phyloP scores from a whole-genome alignment of 2,329 filamentous ascomycete genomes.

The Aureobasidium sp. region DNA sequence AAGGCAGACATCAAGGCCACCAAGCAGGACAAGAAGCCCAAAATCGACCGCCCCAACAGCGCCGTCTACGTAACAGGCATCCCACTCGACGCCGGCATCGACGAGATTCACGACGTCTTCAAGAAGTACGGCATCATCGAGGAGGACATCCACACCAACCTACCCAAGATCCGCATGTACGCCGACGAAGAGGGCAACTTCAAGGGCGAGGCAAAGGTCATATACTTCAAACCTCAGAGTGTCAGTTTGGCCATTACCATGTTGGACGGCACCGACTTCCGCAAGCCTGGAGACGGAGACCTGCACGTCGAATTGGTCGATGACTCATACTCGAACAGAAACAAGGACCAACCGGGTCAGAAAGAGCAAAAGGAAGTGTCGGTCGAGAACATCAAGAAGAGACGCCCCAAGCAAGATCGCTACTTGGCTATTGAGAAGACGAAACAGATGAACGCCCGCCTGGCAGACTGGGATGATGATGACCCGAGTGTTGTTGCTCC shows the following conservation, averaged over 20 bases:
- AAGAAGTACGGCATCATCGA: slow-evolving; percentile 86
- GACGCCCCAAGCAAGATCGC: slow-evolving; percentile 61
- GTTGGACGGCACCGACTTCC: slow-evolving; percentile 73
- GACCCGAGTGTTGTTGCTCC: slow-evolving; percentile 50
- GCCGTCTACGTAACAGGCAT: slow-evolving; percentile 88
- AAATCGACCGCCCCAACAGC: slow-evolving; percentile 56
- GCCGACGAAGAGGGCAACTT: slow-evolving; percentile 70
- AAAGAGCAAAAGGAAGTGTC: slow-evolving; percentile 53
- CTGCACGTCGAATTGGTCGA: slow-evolving; percentile 83
- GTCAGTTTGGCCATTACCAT: slow-evolving; percentile 76
- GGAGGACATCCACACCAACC: slow-evolving; percentile 82
- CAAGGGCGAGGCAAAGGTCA: slow-evolving; percentile 83
- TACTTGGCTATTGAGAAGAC: slow-evolving; percentile 80
- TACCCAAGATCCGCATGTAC: slow-evolving; percentile 90
- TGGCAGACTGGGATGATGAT: slow-evolving; percentile 94
- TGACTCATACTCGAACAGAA: slow-evolving; percentile 52
- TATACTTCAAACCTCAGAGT: slow-evolving; percentile 94
- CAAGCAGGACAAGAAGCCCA: slow-evolving; percentile 23
- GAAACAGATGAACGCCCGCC: slow-evolving; percentile 73
- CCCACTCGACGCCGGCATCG: slow-evolving; percentile 65
- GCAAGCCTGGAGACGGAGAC: slow-evolving; percentile 52
- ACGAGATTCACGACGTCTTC: slow-evolving; percentile 78
- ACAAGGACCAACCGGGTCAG: slow-evolving; percentile 69
- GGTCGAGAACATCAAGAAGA: slow-evolving; percentile 37
- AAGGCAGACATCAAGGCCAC: slow-evolving; percentile 29